Evolutionary conservation across 495 filamentous ascomycete genomes (phyloP).

Genomic region (Trichocladium antarcticum): DNA sequence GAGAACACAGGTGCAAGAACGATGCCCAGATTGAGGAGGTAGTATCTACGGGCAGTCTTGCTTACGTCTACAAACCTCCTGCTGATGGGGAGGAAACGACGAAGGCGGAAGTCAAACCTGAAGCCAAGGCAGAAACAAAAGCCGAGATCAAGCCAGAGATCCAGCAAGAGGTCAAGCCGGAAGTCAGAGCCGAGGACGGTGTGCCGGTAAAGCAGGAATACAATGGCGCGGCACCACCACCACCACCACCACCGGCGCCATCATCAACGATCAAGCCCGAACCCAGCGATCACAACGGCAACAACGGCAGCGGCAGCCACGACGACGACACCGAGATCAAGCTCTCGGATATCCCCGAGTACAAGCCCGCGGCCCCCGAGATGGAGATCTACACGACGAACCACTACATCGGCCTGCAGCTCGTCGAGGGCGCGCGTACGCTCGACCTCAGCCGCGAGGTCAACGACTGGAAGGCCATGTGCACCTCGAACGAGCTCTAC

Average conservation of each 20-base stretch:
- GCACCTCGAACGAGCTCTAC: slow-evolving; percentile 55
- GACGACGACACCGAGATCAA: slow-evolving; percentile 10
- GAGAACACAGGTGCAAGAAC: slow-evolving; percentile 59
- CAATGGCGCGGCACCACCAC: slow-evolving; percentile 4
- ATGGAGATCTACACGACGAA: slow-evolving; percentile 24
- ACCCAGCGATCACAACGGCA: neutral
- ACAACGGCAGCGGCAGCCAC: slow-evolving; percentile 3
- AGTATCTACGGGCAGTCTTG: slow-evolving; percentile 59
- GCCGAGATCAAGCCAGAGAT: slow-evolving; percentile 27
- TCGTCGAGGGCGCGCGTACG: slow-evolving; percentile 40
- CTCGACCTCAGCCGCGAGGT: slow-evolving; percentile 63
- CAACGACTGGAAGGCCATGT: slow-evolving; percentile 59
- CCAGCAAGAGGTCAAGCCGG: slow-evolving; percentile 33
- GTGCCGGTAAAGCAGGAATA: slow-evolving; percentile 12
- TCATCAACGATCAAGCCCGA: slow-evolving; percentile 11
- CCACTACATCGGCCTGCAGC: slow-evolving; percentile 28
- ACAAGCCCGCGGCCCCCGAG: slow-evolving; percentile 8
- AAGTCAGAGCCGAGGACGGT: slow-evolving; percentile 20
- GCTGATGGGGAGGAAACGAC: slow-evolving; percentile 34
- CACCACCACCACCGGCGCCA: no score
- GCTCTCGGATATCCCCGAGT: slow-evolving; percentile 19
- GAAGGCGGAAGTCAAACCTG: slow-evolving; percentile 41
- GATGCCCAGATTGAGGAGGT: slow-evolving; percentile 59
- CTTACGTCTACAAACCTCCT: slow-evolving; percentile 50
- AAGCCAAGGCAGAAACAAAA: slow-evolving; percentile 33